Base-by-base conservation (phyloP, 2,329 filamentous ascomycete genomes). In the Didymella arachidicola region DNA sequence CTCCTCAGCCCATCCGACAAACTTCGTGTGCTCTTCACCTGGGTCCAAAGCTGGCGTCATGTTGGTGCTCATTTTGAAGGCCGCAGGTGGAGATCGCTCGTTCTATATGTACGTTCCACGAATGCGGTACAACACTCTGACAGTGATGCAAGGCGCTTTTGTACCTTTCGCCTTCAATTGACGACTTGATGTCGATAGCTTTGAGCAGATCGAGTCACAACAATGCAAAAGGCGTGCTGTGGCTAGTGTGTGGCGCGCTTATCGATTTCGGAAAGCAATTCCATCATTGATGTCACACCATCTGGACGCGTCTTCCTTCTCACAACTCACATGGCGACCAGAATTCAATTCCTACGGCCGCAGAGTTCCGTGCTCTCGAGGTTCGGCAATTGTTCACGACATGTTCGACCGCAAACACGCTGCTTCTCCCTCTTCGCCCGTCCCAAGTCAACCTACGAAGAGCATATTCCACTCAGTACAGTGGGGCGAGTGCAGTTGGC, bases 391-490 rank as follows among this genome's bases (percentile, higher is more conserved):
- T 8, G 10, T 18, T 34, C 38, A 18, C 45, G 50, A 46, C 19
- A 10, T 11, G 7, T 16, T 18, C 29, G 29, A 19, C 12, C 44
- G 11, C 19, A 47, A 29, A 26, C 34, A 27, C 81, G 85, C 62
- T 73, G 77, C 32, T 96, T 97, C 82, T 96, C 93, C 42, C 86
- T 92, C 62, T 86, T 96, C 69, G 90, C 90, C 77, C 90, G 95
- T 7, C 94, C 94, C 49, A 85, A 86, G 26, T 91, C 93, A 57
- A 95, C 91, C 71, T 98, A 98, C 80, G 88, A 91, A 1, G 92
- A 93, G 78, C 95, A 99, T 85, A 87, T 98, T 30, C 95, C 94
- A 34, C 85, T 99, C 54, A 97, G 90, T 7, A 79, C 80, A 41
- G 71, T 92, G 56, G 95, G 98, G 79, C 89, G 91, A 54, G 84